These are phyloP conservation scores for Phytophthora tubulina DNA, from an alignment of 352 stramenopile species.

Conservation along the genomic window DNA sequence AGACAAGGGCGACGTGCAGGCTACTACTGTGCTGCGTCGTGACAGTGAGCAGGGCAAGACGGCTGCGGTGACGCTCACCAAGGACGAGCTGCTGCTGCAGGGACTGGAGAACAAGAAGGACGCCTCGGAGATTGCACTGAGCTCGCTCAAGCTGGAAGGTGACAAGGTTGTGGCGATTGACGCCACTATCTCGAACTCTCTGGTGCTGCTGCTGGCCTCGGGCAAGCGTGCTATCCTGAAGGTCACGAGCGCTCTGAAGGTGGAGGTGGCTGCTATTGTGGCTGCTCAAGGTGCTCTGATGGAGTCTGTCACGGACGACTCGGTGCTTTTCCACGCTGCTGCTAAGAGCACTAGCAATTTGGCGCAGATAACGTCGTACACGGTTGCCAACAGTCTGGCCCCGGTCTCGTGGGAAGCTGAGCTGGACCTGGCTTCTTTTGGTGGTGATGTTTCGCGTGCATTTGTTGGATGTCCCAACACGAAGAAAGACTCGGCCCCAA, in stretches of 20 bases:
- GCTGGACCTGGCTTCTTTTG: constrained; percentile 62
- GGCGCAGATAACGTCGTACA: constrained; percentile 62
- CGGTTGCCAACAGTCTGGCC: constrained; percentile 34
- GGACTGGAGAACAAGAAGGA: constrained; percentile 48
- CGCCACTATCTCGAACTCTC: constrained; percentile 45
- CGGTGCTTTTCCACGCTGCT: constrained; percentile 64
- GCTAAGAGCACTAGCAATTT: constrained; percentile 31
- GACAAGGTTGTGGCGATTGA: constrained; percentile 57
- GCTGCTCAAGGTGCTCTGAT: constrained; percentile 51
- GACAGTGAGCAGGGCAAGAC: constrained; percentile 45
- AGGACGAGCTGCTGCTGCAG: constrained; percentile 47
- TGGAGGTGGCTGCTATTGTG: constrained; percentile 56
- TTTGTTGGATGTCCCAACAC: constrained; percentile 68
- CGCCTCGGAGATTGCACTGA: constrained; percentile 38
- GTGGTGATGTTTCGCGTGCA: constrained; percentile 53
- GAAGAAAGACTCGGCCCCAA: constrained; percentile 63
- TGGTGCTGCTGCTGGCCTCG: constrained; percentile 62
- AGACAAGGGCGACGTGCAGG: constrained; percentile 40
- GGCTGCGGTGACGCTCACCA: constrained; percentile 43
- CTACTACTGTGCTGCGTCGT: constrained; percentile 45
- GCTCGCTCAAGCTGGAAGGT: constrained; percentile 45
- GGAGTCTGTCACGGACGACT: constrained; percentile 67
- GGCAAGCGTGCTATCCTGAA: constrained; percentile 72
- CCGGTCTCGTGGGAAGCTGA: constrained; percentile 55
- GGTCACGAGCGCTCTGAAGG: constrained; percentile 47